Base-by-base conservation (phyloP, 176 grass and related monocot genomes). In the Puya raimondii region DNA sequence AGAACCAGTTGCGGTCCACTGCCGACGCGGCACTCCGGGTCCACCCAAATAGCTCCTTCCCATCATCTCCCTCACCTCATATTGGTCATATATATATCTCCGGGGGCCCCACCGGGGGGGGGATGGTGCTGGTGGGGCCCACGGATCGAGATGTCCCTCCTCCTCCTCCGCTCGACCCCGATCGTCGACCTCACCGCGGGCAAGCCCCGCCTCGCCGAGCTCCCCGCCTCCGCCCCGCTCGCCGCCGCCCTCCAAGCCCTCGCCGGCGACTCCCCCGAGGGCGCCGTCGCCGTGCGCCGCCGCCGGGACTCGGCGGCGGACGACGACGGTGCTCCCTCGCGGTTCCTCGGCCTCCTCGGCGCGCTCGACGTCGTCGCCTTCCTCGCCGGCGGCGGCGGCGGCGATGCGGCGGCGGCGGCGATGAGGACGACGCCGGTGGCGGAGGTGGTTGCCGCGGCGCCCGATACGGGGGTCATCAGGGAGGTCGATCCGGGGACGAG, bases 331-430 rank as follows among this genome's bases (percentile, higher is more conserved):
- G 77, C 74, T 23, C 70, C 79, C 25, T 80, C 66, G 51, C 74
- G 51, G 26, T 72, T 91, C 2, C 64, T 91, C 42, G 88, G 84
- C 22, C 66, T 86, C 56, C 77, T 91, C 15, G 86, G 80, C 71
- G 84, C 88, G 15, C 74, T 91, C 27, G 88, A 91, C 56, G 71
- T 91, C 69, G 80, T 83, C 29, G 77, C 74, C 2, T 91, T 91
- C 78, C 63, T 91, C 0, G 77, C 83, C 13, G 64, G 77, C 15
- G 70, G 76, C 47, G 51, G 26, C 0, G 74, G 70, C 0, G 83
- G 56, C 15, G 17, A 63, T 0, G 64, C 64, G 0, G 53, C 54
- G 3, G 84, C 81, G 1, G 54, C 64, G 0, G 53, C 54, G 6
- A 81, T 78, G 1, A 70, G 86, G 71, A 49, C 22, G 64, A 84